Conservation (phyloP, 768 basidiomycete species). For the Collybiopsis confluens region DNA sequence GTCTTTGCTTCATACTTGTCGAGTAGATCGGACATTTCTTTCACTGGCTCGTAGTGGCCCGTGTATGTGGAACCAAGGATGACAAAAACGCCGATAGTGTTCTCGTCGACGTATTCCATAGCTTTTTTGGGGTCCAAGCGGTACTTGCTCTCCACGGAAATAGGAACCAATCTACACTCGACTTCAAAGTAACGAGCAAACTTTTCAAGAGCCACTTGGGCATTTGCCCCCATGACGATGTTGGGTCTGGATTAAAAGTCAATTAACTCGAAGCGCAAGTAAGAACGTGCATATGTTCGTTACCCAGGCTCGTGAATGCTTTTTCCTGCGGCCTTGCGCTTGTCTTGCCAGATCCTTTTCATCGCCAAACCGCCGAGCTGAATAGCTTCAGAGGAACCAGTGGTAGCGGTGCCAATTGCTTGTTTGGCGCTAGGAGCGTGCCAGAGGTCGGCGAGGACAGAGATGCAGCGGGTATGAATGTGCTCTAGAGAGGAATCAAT, state of each 20-base stretch:
- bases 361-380: constrained; percentile 74
- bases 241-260: constrained; percentile 41
- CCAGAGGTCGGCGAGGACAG: constrained; percentile 61
- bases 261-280: constrained; percentile 6
- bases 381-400: constrained; percentile 68
- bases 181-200: constrained; percentile 72
- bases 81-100: constrained; percentile 67
- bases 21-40: constrained; percentile 75
- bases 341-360: constrained; percentile 69
- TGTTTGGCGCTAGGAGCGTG: constrained; percentile 59
- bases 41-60: constrained; percentile 73
- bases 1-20: constrained; percentile 62
- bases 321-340: constrained; percentile 60
- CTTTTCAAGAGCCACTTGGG: constrained; percentile 69
- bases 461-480: constrained; percentile 51
- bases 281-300: too few species aligned
- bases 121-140: constrained; percentile 58
- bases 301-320: constrained; percentile 77
- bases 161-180: constrained; percentile 52
- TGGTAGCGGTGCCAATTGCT: constrained; percentile 69
- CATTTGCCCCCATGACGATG: constrained; percentile 67
- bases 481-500: constrained; percentile 29
- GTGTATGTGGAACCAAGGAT: constrained; percentile 57
- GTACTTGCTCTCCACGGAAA: constrained; percentile 47
- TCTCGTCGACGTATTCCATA: constrained; percentile 67